Evolutionary conservation across 805 yeast species (phyloP), one percentile per base, ranked within the genome.

Genomic region (Millerozyma acaciae): DNA sequence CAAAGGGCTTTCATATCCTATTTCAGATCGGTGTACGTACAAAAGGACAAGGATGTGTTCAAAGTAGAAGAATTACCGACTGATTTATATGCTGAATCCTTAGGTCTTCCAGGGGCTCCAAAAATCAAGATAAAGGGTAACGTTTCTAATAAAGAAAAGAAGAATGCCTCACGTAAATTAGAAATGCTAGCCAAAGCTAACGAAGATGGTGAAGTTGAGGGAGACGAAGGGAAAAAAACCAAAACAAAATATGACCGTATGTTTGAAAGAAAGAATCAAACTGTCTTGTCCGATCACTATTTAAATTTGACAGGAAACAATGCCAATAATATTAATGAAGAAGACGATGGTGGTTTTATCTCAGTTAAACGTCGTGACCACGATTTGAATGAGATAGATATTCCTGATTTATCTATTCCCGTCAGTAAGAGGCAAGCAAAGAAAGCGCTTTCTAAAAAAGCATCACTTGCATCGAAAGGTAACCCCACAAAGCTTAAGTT

Each of bases 41-140:
- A 89, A 59, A 79, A 81, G 49, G 96, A 90, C 53, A 87, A 87
- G 56, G 84, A 80, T 23, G 80, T 89, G 8, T 93, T 93, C 62
- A 76, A 83, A 44, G 71, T 88, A 24, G 84, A 79, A 8, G 76
- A 77, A 30, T 54, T 90, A 3, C 94, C 96, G 3, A 62, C 81
- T 2, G 96, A 90, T 43, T 84, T 75, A 35, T 88, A 68, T 58
- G 97, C 99, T 4, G 75, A 75, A 38, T 84, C 96, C 4, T 59
- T 89, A 30, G 99, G 99, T 7, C 70, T 93, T 26, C 96, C 97
- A 1, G 96, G 97, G 34, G 96, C 96, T 3, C 99, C 99, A 26
- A 81, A 84, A 48, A 83, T 93, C 48, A 88, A 86, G 54, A 73
- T 90, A 36, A 62, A 68, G 43, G 73, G 74, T 14, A 66, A 68